phyloP scores from a whole-genome alignment of 805 yeast species.

The Sungouiella thailandica region DNA sequence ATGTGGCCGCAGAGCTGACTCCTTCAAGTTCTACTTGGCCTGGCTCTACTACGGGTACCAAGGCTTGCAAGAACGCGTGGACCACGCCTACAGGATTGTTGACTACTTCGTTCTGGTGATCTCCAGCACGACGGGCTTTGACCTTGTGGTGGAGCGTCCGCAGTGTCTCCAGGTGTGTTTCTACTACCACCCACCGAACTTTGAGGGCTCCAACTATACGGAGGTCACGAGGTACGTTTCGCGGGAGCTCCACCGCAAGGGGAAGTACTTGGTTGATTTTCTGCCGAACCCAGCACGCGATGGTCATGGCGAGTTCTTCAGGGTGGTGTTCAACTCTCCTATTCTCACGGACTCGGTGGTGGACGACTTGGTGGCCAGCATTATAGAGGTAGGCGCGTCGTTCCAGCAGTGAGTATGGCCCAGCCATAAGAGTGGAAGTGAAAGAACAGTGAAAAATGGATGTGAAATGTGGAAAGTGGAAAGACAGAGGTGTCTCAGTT shows the following conservation, averaged over 20 bases:
- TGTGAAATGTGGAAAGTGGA: no score
- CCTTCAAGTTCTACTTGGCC: constrained; percentile 69
- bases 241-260: constrained; percentile 50
- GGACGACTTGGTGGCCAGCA: constrained; percentile 32
- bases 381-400: constrained; percentile 22
- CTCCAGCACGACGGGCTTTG: constrained; percentile 38
- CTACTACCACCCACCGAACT: constrained; percentile 51
- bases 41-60: constrained; percentile 75
- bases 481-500: no score
- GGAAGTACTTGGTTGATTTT: constrained; percentile 72
- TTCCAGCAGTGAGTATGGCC: no score
- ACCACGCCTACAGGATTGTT: constrained; percentile 66
- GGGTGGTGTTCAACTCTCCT: constrained; percentile 81
- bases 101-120: constrained; percentile 53
- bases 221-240: constrained; percentile 59
- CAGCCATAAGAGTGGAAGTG: no score
- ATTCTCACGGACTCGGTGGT: constrained; percentile 30
- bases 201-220: constrained; percentile 33
- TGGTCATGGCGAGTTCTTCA: constrained; percentile 69
- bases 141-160: constrained; percentile 53
- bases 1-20: constrained; percentile 82
- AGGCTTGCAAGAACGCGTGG: constrained; percentile 64
- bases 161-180: constrained; percentile 84
- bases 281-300: constrained; percentile 60
- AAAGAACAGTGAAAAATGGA: no score